Evolutionary conservation across 495 filamentous ascomycete species (phyloP).

Genomic region (Xylaria nigripes): DNA sequence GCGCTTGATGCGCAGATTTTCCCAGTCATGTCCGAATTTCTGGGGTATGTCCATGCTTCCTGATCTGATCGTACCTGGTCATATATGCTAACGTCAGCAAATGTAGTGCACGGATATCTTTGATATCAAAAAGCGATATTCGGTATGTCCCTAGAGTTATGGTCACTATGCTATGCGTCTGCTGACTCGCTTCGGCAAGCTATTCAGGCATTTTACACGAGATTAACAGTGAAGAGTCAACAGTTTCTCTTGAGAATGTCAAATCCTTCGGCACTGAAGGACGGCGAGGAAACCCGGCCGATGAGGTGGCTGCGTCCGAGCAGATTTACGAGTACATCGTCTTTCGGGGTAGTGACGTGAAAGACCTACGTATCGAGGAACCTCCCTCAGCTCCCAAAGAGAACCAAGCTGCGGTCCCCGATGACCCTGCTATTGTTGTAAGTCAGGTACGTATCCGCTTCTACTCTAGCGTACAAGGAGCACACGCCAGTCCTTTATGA

Average conservation of each 20-base stretch:
- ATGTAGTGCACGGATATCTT: constrained; percentile 63
- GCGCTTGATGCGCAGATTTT: constrained; percentile 21
- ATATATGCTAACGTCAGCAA: constrained; percentile 20
- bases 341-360: constrained; percentile 97
- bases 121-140: constrained; percentile 97
- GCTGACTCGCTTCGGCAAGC: constrained; percentile 37
- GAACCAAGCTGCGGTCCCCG: constrained; percentile 66
- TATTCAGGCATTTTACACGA: constrained; percentile 95
- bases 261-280: constrained; percentile 89
- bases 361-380: constrained; percentile 88
- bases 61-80: not conserved
- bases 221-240: constrained; percentile 94
- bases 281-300: constrained; percentile 62
- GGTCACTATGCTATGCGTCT: constrained; percentile 17
- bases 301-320: constrained; percentile 73
- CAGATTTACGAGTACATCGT: constrained; percentile 98
- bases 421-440: constrained; percentile 97
- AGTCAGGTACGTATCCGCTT: constrained; percentile 38
- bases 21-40: constrained; percentile 42
- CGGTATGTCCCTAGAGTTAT: constrained; percentile 49
- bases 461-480: not conserved
- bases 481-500: constrained; percentile 45
- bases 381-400: constrained; percentile 56
- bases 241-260: constrained; percentile 93
- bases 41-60: constrained; percentile 33